Evolutionary conservation across 2,329 filamentous ascomycete genomes (phyloP), one percentile per base, ranked within the genome.

Genomic region (Pseudogymnoascus sp.): DNA sequence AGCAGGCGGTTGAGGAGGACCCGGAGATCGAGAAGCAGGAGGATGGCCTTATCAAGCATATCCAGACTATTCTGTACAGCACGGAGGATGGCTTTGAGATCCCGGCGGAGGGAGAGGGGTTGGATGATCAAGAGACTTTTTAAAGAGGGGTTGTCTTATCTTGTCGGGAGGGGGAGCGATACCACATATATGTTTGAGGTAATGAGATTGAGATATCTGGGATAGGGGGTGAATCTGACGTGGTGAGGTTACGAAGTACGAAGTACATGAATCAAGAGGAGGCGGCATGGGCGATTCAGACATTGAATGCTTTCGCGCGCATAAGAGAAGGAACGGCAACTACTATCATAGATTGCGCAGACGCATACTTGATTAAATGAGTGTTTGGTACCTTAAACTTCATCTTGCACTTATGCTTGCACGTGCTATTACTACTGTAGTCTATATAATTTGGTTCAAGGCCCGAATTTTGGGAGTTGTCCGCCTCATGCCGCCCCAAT

Each of bases 11-110:
- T 73, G 95, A 99, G 70, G 89, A 91, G 67, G 90, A 97, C 69
- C 93, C 93, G 0, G 89, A 96, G 78, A 79, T 97, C 61, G 95
- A 97, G 79, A 93, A 96, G 83, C 90, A 96, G 66, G 93, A 97
- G 71, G 89, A 92, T 67, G 88, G 91, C 14, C 81, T 99, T 67
- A 84, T 97, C 75, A 97, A 96, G 84, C 88, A 93, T 75, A 97
- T 99, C 76, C 95, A 99, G 80, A 87, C 86, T 36, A 97, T 97
- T 74, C 82, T 99, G 68, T 99, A 99, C 83, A 96, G 92, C 66
- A 99, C 95, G 66, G 95, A 99, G 82, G 87, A 90, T 70, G 87
- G 88, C 36, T 96, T 96, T 72, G 92, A 96, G 80, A 96, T 96
- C 71, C 92, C 92, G 5, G 86, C 87, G 60, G 90, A 95, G 75